Evolutionary conservation across 495 filamentous ascomycete species (phyloP).

Genomic region (Jackrogersella minutella): DNA sequence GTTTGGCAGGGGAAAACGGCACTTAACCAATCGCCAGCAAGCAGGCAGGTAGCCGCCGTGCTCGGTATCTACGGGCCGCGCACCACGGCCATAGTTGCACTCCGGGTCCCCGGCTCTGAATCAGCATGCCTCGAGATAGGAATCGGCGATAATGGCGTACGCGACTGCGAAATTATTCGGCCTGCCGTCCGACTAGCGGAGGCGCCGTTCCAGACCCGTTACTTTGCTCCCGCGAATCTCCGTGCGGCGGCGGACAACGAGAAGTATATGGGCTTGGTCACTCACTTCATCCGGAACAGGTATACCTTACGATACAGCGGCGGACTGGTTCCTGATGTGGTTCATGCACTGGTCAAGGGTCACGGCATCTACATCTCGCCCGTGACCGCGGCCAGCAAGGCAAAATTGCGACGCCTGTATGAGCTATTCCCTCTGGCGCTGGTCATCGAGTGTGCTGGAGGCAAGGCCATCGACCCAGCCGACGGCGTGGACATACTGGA

Average conservation of each 20-base stretch:
- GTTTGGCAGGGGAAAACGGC: slow-evolving; percentile 58
- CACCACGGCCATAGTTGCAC: slow-evolving; percentile 57
- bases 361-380: slow-evolving; percentile 62
- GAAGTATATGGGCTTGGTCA: slow-evolving; percentile 53
- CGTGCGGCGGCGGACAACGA: slow-evolving; percentile 54
- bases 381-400: slow-evolving; percentile 52
- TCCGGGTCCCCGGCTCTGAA: slow-evolving; percentile 48
- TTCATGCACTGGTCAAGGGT: slow-evolving; percentile 60
- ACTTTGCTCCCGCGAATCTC: slow-evolving; percentile 64
- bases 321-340: slow-evolving; percentile 62
- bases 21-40: slow-evolving; percentile 46
- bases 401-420: slow-evolving; percentile 60
- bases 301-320: slow-evolving; percentile 63
- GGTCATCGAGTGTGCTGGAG: slow-evolving; percentile 61
- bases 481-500: slow-evolving; percentile 51
- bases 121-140: slow-evolving; percentile 55
- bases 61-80: slow-evolving; percentile 62
- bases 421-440: slow-evolving; percentile 61
- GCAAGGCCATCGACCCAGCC: slow-evolving; percentile 53
- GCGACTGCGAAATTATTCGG: slow-evolving; percentile 47
- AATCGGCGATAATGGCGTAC: slow-evolving; percentile 32
- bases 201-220: slow-evolving; percentile 48
- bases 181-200: slow-evolving; percentile 41
- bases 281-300: slow-evolving; percentile 48
- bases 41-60: slow-evolving; percentile 54